phyloP scores from a whole-genome alignment of 192 early-diverging fungal species.

The Coemansia sp. region DNA sequence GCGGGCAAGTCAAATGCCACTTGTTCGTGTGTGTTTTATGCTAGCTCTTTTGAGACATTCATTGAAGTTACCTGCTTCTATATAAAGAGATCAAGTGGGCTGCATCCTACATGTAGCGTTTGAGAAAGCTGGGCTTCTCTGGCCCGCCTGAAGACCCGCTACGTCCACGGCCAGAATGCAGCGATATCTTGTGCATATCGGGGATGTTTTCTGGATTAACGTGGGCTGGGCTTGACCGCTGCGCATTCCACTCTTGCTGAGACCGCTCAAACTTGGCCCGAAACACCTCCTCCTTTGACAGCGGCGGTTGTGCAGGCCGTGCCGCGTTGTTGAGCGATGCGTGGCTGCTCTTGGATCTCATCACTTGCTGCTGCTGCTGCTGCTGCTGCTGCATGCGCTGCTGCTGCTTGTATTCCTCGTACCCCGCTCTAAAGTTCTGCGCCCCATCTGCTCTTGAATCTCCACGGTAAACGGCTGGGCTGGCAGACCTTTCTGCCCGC shows the following conservation, averaged over 20 bases:
- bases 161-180: slow-evolving; percentile 27
- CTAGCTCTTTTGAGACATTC: too few species aligned
- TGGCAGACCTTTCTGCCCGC: slow-evolving; percentile 17
- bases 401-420: slow-evolving; percentile 44
- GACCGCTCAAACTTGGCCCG: slow-evolving; percentile 50
- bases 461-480: slow-evolving; percentile 14
- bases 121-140: slow-evolving; percentile 31
- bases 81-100: too few species aligned
- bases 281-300: slow-evolving; percentile 47
- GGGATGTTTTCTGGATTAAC: slow-evolving; percentile 26
- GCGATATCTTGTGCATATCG: slow-evolving; percentile 47
- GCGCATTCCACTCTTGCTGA: slow-evolving; percentile 47
- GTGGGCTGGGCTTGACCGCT: slow-evolving; percentile 10
- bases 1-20: too few species aligned
- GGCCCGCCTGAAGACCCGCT: slow-evolving; percentile 21
- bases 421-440: slow-evolving; percentile 40
- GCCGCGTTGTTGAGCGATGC: slow-evolving; percentile 5
- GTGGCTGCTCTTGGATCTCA: slow-evolving; percentile 31
- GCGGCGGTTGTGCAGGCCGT: slow-evolving; percentile 11
- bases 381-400: slow-evolving; percentile 27
- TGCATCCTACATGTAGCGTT: slow-evolving; percentile 21
- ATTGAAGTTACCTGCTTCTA: too few species aligned
- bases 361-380: slow-evolving; percentile 20
- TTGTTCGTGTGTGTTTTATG: too few species aligned
- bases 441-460: slow-evolving; percentile 7